Evolutionary conservation across 768 basidiomycete genomes (phyloP), one percentile per base, ranked within the genome.

Genomic region (Macrocybe gigantea): DNA sequence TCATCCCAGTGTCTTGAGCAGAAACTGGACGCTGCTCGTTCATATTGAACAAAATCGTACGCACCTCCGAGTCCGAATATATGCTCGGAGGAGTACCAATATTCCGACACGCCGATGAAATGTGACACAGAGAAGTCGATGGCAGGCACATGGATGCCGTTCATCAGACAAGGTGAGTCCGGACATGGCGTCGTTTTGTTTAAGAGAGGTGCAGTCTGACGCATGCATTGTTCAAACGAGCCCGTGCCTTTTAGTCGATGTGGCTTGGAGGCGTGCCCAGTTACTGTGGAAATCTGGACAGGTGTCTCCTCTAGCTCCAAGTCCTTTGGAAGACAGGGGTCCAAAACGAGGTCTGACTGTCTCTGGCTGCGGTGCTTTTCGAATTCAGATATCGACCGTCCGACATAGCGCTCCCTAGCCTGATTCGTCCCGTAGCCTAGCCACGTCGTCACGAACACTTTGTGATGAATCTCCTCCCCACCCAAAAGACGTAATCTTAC

Each of bases 21-120:
- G 61, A 92, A 99, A 29, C 83, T 71, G 5, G 83, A 77, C 11
- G 96, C 96, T 11, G 92, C 92, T 38, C 86, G 85, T 63, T 98
- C 95, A 65, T 95, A 99, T 62, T 95, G 87, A 29, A 93, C 89
- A 60, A 91, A 95, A 63, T 98, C 89, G 70, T 97, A 99, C 14
- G 93, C 77, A 2, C 96, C 96, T 14, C 93, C 94, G 2, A 97
- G 77, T 1, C 90, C 91, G 57, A 96, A 93, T 41, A 97, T 87
- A 63, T 98, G 93, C 57, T 99, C 93, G 7, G 93, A 92, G 22
- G 95, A 97, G 66, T 97, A 98, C 95, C 95, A 99, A 63, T 98
- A 99, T 64, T 99, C 96, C 10, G 92, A 94, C 35, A 99, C 85
- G 3, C 96, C 96, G 56, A 99, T 96, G 64, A 98, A 99, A 47